phyloP scores from a whole-genome alignment of 1,284 basidiomycete species.

The Taiwanofungus camphoratus region DNA sequence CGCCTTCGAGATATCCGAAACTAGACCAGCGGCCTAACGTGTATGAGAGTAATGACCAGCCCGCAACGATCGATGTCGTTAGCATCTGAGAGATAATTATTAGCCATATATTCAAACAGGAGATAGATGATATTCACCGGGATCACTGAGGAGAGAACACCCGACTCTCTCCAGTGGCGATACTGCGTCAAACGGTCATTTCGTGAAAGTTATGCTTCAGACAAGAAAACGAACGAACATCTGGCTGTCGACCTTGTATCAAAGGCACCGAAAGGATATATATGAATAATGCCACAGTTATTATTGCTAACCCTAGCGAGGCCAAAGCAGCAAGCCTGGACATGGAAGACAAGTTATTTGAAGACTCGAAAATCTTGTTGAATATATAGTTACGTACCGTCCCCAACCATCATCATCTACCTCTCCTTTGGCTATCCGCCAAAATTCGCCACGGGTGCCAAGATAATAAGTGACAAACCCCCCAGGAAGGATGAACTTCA shows the following conservation, averaged over 20 bases:
- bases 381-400: constrained; percentile 34
- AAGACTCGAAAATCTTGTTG: background rate
- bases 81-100: constrained; percentile 30
- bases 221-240: constrained; percentile 41
- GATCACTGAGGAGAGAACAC: constrained; percentile 52
- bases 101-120: background rate
- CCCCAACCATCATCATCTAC: constrained; percentile 39
- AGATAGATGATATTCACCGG: constrained; percentile 28
- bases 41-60: constrained; percentile 58
- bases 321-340: constrained; percentile 44
- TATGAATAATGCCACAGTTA: constrained; percentile 63
- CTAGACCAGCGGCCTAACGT: constrained; percentile 59
- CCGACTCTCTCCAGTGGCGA: constrained; percentile 35
- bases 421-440: constrained; percentile 31
- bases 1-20: constrained; percentile 57
- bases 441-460: constrained; percentile 46
- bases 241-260: constrained; percentile 56
- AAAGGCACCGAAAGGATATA: constrained; percentile 63
- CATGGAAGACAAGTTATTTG: background rate
- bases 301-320: constrained; percentile 44
- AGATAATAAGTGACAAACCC: constrained; percentile 55
- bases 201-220: background rate
- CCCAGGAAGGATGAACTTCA: constrained; percentile 70
- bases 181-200: constrained; percentile 18
- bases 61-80: constrained; percentile 61